These are phyloP conservation scores for Cryphonectria nitschkei DNA, from an alignment of 2,329 filamentous ascomycete genomes.

Conservation along the genomic window DNA sequence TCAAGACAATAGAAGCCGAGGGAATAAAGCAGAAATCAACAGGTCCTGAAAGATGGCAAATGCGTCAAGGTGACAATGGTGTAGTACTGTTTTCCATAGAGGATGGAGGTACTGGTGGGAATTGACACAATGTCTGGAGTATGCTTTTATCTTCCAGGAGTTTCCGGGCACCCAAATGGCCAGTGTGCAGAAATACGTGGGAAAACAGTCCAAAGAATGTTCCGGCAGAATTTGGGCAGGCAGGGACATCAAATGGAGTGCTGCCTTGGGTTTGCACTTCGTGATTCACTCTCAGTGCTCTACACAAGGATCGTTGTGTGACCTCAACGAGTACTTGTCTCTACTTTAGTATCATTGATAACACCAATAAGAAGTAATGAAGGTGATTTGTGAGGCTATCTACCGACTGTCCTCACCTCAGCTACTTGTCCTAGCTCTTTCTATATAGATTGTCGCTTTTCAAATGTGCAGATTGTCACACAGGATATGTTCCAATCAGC, in stretches of 20 bases:
- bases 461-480: background rate
- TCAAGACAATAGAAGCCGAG: background rate
- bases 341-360: background rate
- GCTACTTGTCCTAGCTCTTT: background rate
- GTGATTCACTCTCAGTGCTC: background rate
- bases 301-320: background rate
- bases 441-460: background rate
- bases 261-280: background rate
- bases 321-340: background rate
- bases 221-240: background rate
- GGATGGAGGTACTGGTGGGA: background rate
- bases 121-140: background rate
- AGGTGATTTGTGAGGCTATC: background rate
- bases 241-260: background rate
- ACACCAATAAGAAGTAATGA: no score
- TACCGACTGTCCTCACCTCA: rapidly evolving
- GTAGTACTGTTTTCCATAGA: background rate
- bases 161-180: background rate
- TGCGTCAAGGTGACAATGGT: background rate
- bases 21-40: background rate
- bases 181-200: background rate
- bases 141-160: background rate
- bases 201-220: background rate
- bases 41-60: background rate
- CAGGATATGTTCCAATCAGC: background rate